Evolutionary conservation across 306 rosid species (phyloP).

Genomic region (Fagus sylvatica): DNA sequence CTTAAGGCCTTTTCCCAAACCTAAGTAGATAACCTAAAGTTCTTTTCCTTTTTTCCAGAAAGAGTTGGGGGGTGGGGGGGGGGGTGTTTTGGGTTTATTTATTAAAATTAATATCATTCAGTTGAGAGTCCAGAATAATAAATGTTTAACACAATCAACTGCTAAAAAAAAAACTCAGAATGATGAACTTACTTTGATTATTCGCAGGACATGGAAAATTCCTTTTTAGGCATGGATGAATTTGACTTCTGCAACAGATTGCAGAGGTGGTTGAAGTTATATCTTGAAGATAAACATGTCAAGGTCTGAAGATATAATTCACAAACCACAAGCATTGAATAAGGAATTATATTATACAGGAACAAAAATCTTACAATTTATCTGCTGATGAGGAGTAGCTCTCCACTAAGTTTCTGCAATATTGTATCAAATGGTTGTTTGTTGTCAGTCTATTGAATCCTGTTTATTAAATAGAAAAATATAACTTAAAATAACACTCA

Average conservation of each 20-base stretch:
- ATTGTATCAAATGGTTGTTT: slow-evolving; percentile 26
- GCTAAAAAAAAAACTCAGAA: not conserved
- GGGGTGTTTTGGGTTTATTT: not conserved
- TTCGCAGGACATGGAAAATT: slow-evolving; percentile 63
- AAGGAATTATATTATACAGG: slow-evolving; percentile 5
- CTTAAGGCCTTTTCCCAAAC: not conserved
- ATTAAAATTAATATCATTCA: not conserved
- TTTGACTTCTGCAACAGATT: slow-evolving; percentile 41
- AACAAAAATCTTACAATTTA: slow-evolving; percentile 50
- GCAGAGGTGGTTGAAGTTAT: slow-evolving; percentile 18
- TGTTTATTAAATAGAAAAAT: not conserved
- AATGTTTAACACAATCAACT: slow-evolving; percentile 7
- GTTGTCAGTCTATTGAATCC: slow-evolving; percentile 2
- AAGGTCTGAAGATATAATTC: slow-evolving; percentile 1
- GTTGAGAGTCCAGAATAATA: not conserved
- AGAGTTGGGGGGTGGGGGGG: not conserved
- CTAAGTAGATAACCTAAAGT: not conserved
- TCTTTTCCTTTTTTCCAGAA: not conserved
- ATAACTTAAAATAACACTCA: slow-evolving; percentile 42
- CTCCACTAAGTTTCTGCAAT: slow-evolving; percentile 81
- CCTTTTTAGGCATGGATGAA: slow-evolving; percentile 63
- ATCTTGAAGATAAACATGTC: not conserved
- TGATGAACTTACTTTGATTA: slow-evolving; percentile 46
- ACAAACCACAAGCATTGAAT: slow-evolving; percentile 14
- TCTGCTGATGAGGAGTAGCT: slow-evolving; percentile 65